Percentiles rank a stretch among this genome's conserved stretches.
Conservation (phyloP, 192 early-diverging fungal species). For the Backusella morwellensis region DNA sequence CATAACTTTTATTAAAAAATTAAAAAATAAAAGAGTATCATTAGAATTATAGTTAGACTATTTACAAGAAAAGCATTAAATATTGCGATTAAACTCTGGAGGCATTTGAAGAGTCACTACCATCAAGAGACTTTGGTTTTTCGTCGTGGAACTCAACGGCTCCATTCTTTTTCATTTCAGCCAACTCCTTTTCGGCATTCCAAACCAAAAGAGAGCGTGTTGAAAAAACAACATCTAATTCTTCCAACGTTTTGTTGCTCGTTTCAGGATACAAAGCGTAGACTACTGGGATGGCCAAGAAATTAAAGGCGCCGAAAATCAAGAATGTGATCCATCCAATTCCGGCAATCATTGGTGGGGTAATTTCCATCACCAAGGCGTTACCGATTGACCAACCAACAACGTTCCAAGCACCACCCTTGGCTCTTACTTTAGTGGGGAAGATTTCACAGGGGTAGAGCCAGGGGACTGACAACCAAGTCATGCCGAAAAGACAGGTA, state of each 20-base stretch:
- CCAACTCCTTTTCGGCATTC: conserved; percentile 27
- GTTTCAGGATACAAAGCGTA: conserved; percentile 51
- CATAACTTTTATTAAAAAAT: neutral
- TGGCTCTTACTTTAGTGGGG: conserved; percentile 61
- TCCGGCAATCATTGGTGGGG: conserved; percentile 36
- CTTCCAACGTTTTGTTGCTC: conserved; percentile 28
- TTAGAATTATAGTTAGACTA: neutral
- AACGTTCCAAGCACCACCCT: conserved; percentile 52
- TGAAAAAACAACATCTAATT: conserved; percentile 30
- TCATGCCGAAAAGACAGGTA: conserved; percentile 51
- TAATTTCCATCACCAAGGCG: conserved; percentile 51
- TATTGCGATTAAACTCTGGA: neutral
- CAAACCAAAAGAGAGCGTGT: conserved; percentile 26
- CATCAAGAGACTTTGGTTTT: neutral
- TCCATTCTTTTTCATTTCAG: neutral
- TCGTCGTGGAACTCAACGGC: neutral
- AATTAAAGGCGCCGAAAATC: conserved; percentile 46
- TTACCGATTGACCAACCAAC: conserved; percentile 55
- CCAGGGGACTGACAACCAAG: conserved; percentile 71
- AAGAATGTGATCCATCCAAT: conserved; percentile 44
- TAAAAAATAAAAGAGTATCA: neutral
- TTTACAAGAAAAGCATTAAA: neutral
- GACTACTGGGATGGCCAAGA: conserved; percentile 36
- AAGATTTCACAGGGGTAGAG: conserved; percentile 54
- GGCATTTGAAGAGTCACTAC: neutral